phyloP scores from a whole-genome alignment of 331 rosid genomes.

The Dryas integrifolia region DNA sequence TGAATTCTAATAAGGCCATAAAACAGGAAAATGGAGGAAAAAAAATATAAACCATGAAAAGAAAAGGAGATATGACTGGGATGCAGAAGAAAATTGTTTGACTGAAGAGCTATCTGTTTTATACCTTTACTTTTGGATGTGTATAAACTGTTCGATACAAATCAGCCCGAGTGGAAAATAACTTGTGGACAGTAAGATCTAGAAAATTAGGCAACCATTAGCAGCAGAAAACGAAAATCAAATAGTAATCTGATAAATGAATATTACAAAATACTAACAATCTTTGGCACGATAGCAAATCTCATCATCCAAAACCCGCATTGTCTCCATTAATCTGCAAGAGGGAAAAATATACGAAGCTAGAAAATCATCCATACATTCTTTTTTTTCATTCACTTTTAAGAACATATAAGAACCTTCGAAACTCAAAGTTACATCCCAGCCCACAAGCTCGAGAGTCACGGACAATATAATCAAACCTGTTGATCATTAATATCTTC shows the following conservation, averaged over 20 bases:
- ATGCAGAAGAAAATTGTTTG: slow-evolving; percentile 10
- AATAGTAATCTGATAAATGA: slow-evolving; percentile 15
- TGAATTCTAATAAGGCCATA: background rate
- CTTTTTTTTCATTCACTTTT: slow-evolving; percentile 13
- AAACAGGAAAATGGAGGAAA: background rate
- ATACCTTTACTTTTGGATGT: slow-evolving; percentile 93
- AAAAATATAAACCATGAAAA: background rate
- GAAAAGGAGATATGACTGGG: background rate
- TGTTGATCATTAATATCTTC: slow-evolving; percentile 38
- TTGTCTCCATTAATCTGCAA: slow-evolving; percentile 79
- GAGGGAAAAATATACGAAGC: slow-evolving; percentile 18
- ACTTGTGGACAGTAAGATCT: slow-evolving; percentile 85
- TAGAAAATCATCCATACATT: slow-evolving; percentile 15
- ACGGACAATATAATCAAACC: slow-evolving; percentile 91
- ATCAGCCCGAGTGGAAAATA: slow-evolving; percentile 92
- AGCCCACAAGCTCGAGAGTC: slow-evolving; percentile 93
- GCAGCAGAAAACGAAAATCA: slow-evolving; percentile 17
- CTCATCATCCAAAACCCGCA: slow-evolving; percentile 89
- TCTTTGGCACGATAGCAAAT: slow-evolving; percentile 87
- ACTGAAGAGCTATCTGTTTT: background rate
- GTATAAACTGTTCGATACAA: slow-evolving; percentile 83
- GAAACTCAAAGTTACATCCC: slow-evolving; percentile 82
- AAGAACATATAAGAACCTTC: slow-evolving; percentile 51
- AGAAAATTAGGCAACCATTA: slow-evolving; percentile 32
- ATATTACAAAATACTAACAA: slow-evolving; percentile 50